Percentiles rank a stretch among this genome's conserved stretches.
Conservation (phyloP, 345 rosid species). For the Abelmoschus esculentus region DNA sequence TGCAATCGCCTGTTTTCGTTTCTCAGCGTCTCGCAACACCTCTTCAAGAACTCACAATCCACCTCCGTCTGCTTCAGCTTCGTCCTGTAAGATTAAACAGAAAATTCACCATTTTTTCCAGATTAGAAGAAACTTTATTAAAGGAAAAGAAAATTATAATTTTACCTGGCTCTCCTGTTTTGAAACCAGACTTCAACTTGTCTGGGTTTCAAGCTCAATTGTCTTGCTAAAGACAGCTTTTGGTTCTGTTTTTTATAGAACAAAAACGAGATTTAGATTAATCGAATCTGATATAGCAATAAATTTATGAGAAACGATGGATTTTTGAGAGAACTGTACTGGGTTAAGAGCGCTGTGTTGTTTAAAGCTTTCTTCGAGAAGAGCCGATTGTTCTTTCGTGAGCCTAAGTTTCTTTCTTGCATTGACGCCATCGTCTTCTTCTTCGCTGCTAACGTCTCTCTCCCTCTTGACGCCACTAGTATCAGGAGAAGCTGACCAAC, state of each 20-base stretch:
- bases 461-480: conserved; percentile 54
- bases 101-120: background rate
- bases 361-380: conserved; percentile 92
- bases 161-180: conserved; percentile 94
- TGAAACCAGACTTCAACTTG: conserved; percentile 99
- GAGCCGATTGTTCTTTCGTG: conserved; percentile 86
- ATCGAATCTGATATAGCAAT: background rate
- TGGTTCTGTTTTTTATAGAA: conserved; percentile 48
- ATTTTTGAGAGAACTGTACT: conserved; percentile 30
- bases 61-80: conserved; percentile 97
- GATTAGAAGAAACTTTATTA: background rate
- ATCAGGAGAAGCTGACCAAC: conserved; percentile 44
- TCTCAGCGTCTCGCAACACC: conserved; percentile 80
- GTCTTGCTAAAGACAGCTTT: conserved; percentile 81
- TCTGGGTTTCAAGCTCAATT: conserved; percentile 77
- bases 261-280: background rate
- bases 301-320: background rate
- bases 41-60: conserved; percentile 85
- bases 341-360: conserved; percentile 93
- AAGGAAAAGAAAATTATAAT: background rate
- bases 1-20: conserved; percentile 90
- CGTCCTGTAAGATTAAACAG: conserved; percentile 39
- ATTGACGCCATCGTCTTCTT: conserved; percentile 49
- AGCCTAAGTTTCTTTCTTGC: conserved; percentile 91
- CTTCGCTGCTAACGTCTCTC: conserved; percentile 62